Percentiles rank a stretch among this genome's conserved stretches.
These are phyloP conservation scores for Amanita muscaria DNA, from an alignment of 768 basidiomycete genomes.

Conservation along the genomic window DNA sequence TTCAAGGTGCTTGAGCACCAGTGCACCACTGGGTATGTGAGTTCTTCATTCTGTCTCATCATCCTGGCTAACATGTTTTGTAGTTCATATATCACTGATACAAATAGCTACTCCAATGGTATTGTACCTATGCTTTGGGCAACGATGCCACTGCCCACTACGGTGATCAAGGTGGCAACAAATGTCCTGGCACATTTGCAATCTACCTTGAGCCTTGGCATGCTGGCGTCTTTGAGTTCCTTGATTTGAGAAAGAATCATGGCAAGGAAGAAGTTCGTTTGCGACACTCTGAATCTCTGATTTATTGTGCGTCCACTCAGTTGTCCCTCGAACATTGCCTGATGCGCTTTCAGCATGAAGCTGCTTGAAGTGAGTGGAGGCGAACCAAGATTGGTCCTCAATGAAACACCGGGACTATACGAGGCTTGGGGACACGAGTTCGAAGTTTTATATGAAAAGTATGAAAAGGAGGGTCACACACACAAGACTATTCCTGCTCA, in stretches of 20 bases:
- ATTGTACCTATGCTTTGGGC: constrained; percentile 99
- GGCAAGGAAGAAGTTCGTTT: constrained; percentile 93
- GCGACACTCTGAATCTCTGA: constrained; percentile 98
- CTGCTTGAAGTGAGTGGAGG: constrained; percentile 93
- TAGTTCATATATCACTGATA: constrained; percentile 97
- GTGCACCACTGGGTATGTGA: constrained; percentile 85
- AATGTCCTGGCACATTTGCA: constrained; percentile 96
- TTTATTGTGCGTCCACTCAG: constrained; percentile 63
- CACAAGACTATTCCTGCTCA: constrained; percentile 85
- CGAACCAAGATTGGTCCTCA: constrained; percentile 90
- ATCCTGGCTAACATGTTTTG: constrained; percentile 4
- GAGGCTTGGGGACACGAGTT: constrained; percentile 91
- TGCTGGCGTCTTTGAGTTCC: constrained; percentile 92
- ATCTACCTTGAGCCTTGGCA: constrained; percentile 99
- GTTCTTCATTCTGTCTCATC: constrained; percentile 6
- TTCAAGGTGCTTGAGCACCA: constrained; percentile 95
- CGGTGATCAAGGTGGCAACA: constrained; percentile 98
- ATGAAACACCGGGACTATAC: constrained; percentile 83
- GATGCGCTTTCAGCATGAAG: constrained; percentile 64
- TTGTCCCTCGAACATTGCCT: not conserved
- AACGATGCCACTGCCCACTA: constrained; percentile 95
- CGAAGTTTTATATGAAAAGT: constrained; percentile 74
- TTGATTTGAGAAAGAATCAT: constrained; percentile 97
- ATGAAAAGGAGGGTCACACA: constrained; percentile 85
- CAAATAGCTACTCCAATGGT: constrained; percentile 98